These are phyloP conservation scores for Pluteus cervinus DNA, from an alignment of 768 basidiomycete species.

Conservation along the genomic window DNA sequence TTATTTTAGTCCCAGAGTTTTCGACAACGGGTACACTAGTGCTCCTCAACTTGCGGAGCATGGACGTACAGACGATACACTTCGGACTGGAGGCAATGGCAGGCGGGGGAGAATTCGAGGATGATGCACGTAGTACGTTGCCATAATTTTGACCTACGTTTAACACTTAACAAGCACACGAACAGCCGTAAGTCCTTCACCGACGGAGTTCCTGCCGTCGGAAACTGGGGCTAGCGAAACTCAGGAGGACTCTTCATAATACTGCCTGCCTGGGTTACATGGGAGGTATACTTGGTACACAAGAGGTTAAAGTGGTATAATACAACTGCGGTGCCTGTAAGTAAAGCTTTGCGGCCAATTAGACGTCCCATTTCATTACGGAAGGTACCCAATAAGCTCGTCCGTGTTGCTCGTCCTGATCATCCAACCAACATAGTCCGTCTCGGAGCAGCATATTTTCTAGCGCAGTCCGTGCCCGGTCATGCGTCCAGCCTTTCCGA, in stretches of 20 bases:
- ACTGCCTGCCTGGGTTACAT: too few species aligned
- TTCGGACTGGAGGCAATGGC: constrained; percentile 49
- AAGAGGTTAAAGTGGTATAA: neutral
- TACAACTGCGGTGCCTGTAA: constrained; percentile 1
- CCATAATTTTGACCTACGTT: neutral
- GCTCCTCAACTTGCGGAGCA: constrained; percentile 71
- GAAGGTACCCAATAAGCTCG: constrained; percentile 85
- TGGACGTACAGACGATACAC: constrained; percentile 60
- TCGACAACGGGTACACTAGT: constrained; percentile 71
- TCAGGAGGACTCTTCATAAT: too few species aligned
- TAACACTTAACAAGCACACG: neutral
- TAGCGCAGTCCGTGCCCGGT: constrained; percentile 70
- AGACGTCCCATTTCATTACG: constrained; percentile 80
- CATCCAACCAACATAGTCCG: constrained; percentile 93
- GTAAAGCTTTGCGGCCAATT: constrained; percentile 8
- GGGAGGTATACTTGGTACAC: constrained; percentile 1
- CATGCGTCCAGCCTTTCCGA: constrained; percentile 69
- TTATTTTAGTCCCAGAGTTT: constrained; percentile 81
- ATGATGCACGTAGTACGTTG: constrained; percentile 9
- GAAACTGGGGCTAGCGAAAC: too few species aligned
- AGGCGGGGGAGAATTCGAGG: constrained; percentile 19
- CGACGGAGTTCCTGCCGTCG: neutral
- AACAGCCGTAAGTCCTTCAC: constrained; percentile 2
- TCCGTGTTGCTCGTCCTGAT: constrained; percentile 65
- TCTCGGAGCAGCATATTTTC: constrained; percentile 89